A percentile compares a stretch with the other conserved stretches of the same genome.
These are phyloP conservation scores for Ilyonectria mors-panacis DNA, from an alignment of 2,329 filamentous ascomycete genomes.

Conservation along the genomic window DNA sequence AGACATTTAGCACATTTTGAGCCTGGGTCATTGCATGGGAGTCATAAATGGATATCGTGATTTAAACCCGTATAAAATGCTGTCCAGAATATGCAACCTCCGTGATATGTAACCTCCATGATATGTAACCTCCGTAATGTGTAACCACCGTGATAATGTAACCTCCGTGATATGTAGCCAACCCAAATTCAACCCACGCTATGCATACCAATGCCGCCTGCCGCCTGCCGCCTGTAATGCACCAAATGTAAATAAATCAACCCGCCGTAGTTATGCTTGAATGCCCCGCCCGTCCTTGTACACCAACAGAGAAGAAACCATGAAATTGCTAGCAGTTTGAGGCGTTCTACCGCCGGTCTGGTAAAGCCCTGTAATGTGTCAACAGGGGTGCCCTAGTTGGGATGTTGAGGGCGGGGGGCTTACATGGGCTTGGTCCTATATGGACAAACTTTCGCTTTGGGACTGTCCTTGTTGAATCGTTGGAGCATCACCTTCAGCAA, in stretches of 20 bases:
- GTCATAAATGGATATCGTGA: conserved; percentile 3
- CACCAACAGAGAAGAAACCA: conserved; percentile 32
- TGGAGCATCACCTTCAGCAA: conserved; percentile 44
- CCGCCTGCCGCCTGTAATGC: conserved; percentile 35
- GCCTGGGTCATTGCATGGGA: conserved; percentile 13
- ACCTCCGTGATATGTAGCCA: conserved; percentile 34
- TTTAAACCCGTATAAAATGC: conserved; percentile 19
- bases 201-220: conserved; percentile 36
- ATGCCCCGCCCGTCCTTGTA: conserved; percentile 19
- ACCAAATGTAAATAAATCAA: conserved; percentile 35
- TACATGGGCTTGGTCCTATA: conserved; percentile 47
- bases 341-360: conserved; percentile 37
- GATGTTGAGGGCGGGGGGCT: conserved; percentile 35
- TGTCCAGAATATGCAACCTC: conserved; percentile 39
- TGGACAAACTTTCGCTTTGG: conserved; percentile 43
- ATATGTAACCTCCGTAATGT: conserved; percentile 5
- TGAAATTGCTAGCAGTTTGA: conserved; percentile 26
- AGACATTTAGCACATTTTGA: neutral
- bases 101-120: conserved; percentile 36
- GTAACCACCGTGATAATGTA: no score
- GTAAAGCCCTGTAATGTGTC: conserved; percentile 44
- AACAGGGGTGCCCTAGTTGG: conserved; percentile 39
- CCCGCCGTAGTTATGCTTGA: conserved; percentile 16
- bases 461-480: conserved; percentile 43
- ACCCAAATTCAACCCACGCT: conserved; percentile 40